A percentile compares a stretch with the other conserved stretches of the same genome.
Conservation (phyloP, 2,329 filamentous ascomycete genomes). For the Aaosphaeria pasadenensis region DNA sequence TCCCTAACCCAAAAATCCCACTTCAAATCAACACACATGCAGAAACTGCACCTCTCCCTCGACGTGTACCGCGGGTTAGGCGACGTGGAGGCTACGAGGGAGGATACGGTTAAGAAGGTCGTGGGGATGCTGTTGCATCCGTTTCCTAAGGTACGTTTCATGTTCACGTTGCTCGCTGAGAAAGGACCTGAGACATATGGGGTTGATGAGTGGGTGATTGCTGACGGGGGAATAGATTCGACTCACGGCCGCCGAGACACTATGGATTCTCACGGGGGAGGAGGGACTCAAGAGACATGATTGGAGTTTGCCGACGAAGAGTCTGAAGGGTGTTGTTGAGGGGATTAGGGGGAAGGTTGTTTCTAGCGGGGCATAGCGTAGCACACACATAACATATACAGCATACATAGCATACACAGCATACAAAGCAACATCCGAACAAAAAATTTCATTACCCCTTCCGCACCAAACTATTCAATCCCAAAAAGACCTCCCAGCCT, state of each 20-base stretch:
- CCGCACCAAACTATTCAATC: not conserved
- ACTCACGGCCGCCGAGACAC: slow-evolving; percentile 39
- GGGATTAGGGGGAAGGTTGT: slow-evolving; percentile 8
- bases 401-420: too few relatives aligned
- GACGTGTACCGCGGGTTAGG: slow-evolving; percentile 74
- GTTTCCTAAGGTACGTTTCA: slow-evolving; percentile 66
- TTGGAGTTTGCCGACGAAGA: slow-evolving; percentile 33
- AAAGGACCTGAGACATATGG: too few relatives aligned
- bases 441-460: too few relatives aligned
- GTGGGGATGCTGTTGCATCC: slow-evolving; percentile 74
- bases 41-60: slow-evolving; percentile 76
- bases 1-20: slow-evolving; percentile 72
- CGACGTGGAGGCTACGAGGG: slow-evolving; percentile 47
- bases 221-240: slow-evolving; percentile 23
- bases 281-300: slow-evolving; percentile 33
- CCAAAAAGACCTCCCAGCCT: not conserved
- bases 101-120: slow-evolving; percentile 65
- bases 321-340: slow-evolving; percentile 27
- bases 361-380: too few relatives aligned
- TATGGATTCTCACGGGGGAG: slow-evolving; percentile 37
- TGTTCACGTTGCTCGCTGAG: too few relatives aligned
- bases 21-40: slow-evolving; percentile 78
- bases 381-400: too few relatives aligned
- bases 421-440: too few relatives aligned
- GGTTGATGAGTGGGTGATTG: not conserved